Evolutionary conservation across 2,329 filamentous ascomycete genomes (phyloP), one percentile per base, ranked within the genome.

Genomic region (Alternaria panax): DNA sequence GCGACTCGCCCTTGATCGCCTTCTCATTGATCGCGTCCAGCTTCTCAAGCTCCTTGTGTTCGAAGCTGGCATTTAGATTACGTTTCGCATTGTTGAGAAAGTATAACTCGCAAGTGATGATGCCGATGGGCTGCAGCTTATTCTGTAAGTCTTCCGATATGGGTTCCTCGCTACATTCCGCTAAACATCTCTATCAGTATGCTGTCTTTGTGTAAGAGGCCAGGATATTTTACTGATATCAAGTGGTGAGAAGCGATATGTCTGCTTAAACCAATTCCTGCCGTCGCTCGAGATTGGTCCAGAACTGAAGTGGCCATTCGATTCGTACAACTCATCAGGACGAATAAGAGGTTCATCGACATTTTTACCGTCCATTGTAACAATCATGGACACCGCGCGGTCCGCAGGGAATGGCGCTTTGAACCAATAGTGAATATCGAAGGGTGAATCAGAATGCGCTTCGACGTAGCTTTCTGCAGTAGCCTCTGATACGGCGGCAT

Each of bases 391-490:
- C 7, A 76, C 38, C 14, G 57, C 47, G 11, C 64, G 42, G 7
- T 63, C 48, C 2, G 27, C 27, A 11, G 48, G 36, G 30, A 67
- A 69, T 0, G 54, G 34, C 3, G 34, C 34, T 8, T 59, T 57
- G 25, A 75, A 58, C 0, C 34, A 57, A 22, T 62, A 56, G 7
- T 32, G 40, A 5, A 75, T 52, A 3, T 54, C 47, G 51, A 78
- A 74, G 2, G 60, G 22, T 6, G 60, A 54, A 2, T 65, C 68
- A 2, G 74, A 66, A 8, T 46, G 53, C 0, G 69, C 68, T 47
- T 73, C 68, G 4, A 78, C 60, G 47, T 76, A 77, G 41, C 68
- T 73, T 8, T 65, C 67, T 6, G 66, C 51, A 1, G 52, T 63
- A 16, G 4, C 54, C 43, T 6, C 57, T 32, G 18, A 25, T 9